Conservation (phyloP, 2,329 filamentous ascomycete genomes). For the Fusarium tuaranense region DNA sequence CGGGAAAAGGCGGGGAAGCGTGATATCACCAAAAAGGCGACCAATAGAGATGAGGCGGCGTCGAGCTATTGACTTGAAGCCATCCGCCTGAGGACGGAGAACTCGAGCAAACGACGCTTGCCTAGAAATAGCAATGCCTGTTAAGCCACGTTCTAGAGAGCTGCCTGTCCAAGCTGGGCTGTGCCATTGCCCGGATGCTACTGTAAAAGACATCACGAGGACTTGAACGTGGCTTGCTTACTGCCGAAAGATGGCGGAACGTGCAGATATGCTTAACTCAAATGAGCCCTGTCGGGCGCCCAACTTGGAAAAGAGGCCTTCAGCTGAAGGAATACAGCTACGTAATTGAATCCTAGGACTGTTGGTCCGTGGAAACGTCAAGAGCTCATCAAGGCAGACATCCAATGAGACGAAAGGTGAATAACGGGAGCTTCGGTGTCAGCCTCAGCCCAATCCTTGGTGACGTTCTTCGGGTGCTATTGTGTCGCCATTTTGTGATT, state of each 20-base stretch:
- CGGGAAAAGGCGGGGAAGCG: conserved; percentile 6
- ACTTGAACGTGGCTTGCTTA: conserved; percentile 5
- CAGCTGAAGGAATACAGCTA: not conserved
- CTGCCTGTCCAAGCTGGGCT: not conserved
- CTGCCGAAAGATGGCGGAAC: not conserved
- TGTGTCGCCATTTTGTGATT: not conserved
- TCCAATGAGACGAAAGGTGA: not conserved
- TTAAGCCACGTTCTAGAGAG: not conserved
- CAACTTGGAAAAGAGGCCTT: not conserved
- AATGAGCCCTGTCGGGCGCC: not conserved
- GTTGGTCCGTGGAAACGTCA: not conserved
- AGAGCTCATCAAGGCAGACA: not conserved
- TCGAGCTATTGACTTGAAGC: not conserved
- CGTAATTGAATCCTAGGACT: not conserved
- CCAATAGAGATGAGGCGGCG: not conserved
- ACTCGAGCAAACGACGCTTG: not conserved
- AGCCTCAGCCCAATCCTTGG: not conserved
- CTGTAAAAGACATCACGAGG: conserved; percentile 1
- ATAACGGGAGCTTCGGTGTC: not conserved
- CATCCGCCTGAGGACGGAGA: conserved; percentile 1
- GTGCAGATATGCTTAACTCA: conserved; percentile 8
- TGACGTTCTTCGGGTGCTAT: not conserved
- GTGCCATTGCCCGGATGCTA: not conserved
- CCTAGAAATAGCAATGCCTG: not conserved
- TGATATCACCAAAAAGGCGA: not conserved